Conservation (phyloP, 768 basidiomycete species). For the Exidia glandulosa region DNA sequence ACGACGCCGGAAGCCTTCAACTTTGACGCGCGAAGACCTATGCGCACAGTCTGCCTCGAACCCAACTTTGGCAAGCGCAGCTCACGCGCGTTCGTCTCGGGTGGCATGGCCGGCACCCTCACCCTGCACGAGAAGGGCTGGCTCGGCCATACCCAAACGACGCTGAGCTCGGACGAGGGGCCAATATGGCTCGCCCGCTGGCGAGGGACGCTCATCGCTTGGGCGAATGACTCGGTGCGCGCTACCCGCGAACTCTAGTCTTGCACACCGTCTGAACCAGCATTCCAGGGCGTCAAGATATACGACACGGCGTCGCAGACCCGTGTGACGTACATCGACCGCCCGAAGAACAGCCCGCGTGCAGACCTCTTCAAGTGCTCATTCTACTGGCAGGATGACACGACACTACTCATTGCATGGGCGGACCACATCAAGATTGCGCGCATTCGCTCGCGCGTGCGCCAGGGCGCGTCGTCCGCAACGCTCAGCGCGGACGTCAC, state of each 20-base stretch:
- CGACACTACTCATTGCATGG: slow-evolving; percentile 86
- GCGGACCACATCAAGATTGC: slow-evolving; percentile 89
- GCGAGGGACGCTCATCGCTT: slow-evolving; percentile 79
- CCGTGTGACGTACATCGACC: slow-evolving; percentile 77
- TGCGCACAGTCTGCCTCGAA: slow-evolving; percentile 83
- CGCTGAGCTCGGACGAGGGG: slow-evolving; percentile 77
- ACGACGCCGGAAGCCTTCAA: slow-evolving; percentile 69
- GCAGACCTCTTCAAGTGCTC: slow-evolving; percentile 93
- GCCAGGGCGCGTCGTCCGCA: slow-evolving; percentile 7
- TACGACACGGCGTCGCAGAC: slow-evolving; percentile 73
- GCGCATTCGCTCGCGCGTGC: slow-evolving; percentile 53
- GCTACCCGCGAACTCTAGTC: not conserved
- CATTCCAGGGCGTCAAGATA: slow-evolving; percentile 75
- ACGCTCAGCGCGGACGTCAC: slow-evolving; percentile 74
- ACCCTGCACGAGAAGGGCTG: slow-evolving; percentile 92
- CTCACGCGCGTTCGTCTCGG: slow-evolving; percentile 75
- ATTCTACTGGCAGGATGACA: slow-evolving; percentile 86
- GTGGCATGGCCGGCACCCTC: slow-evolving; percentile 81
- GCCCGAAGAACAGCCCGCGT: slow-evolving; percentile 71
- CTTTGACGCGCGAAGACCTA: slow-evolving; percentile 86
- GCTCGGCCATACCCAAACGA: slow-evolving; percentile 87
- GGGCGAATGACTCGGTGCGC: slow-evolving; percentile 86
- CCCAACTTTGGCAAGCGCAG: slow-evolving; percentile 76
- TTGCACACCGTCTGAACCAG: not conserved
- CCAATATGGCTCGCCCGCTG: slow-evolving; percentile 90